These are phyloP conservation scores for Moelleriella libera DNA, from an alignment of 2,329 filamentous ascomycete genomes.

Conservation along the genomic window DNA sequence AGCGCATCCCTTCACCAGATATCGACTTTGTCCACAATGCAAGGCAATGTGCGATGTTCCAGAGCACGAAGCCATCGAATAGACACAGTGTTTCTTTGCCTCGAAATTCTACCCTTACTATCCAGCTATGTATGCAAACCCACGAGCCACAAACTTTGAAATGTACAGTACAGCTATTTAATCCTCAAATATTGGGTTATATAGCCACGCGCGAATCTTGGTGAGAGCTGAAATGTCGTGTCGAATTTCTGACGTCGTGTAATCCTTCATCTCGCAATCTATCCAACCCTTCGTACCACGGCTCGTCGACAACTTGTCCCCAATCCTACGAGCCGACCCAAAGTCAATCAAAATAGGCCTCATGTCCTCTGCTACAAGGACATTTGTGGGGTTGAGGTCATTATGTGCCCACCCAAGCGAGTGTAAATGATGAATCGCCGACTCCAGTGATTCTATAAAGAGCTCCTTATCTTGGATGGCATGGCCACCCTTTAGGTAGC, in stretches of 20 bases:
- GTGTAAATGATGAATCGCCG: constrained; percentile 5
- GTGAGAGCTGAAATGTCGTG: constrained; percentile 5
- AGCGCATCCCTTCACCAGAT: neutral
- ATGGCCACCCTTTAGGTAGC: constrained; percentile 5
- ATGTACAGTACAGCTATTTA: neutral
- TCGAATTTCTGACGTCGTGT: constrained; percentile 6
- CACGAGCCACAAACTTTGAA: neutral
- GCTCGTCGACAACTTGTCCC: constrained; percentile 1
- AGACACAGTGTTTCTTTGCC: neutral
- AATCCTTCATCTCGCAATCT: constrained; percentile 3
- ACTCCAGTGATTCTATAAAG: constrained; percentile 4
- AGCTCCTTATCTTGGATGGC: neutral
- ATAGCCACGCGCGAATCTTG: constrained; percentile 6
- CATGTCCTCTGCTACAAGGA: constrained; percentile 6
- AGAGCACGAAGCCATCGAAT: neutral
- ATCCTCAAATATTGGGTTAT: neutral
- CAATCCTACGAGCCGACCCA: constrained; percentile 2
- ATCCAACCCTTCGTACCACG: constrained; percentile 7
- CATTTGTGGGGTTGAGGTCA: constrained; percentile 9
- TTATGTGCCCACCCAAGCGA: constrained; percentile 8
- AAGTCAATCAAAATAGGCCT: constrained; percentile 8
- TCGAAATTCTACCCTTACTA: neutral
- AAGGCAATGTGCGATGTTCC: neutral
- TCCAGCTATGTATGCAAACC: neutral
- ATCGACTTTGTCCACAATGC: neutral